Evolutionary conservation across 140 eudicot genomes (phyloP), one percentile per base, ranked within the genome.

Genomic region (Stevia rebaudiana): DNA sequence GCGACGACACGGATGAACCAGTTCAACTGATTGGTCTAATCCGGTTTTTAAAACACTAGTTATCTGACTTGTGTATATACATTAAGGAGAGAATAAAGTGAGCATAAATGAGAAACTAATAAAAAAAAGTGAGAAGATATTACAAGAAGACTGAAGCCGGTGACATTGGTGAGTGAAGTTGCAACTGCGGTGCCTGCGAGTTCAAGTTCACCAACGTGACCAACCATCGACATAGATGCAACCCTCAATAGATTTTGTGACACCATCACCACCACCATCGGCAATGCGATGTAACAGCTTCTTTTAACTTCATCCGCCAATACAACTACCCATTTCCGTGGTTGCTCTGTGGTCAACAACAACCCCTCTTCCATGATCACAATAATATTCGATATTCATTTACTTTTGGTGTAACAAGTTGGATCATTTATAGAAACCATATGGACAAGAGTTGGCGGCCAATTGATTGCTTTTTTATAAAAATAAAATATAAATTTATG

Each of bases 81-180:
- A n/a, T n/a, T n/a, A n/a, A n/a, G n/a, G n/a, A n/a, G n/a, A n/a
- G n/a, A n/a, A n/a, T n/a, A n/a, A n/a, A n/a, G n/a, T n/a, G n/a
- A n/a, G n/a, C n/a, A n/a, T n/a, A n/a, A n/a, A n/a, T n/a, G n/a
- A n/a, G n/a, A 28, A 28, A 5, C 3, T 21, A 24, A 16, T 37
- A 19, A 9, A 5, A 35, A 25, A 63, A 63, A 44, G 44, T 6
- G 37, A 33, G 41, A 39, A 28, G 44, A 30, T 7, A 33, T 63
- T 80, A 86, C 86, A 3, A 86, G 80, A 13, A 86, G 69, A 50
- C 95, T 86, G 74, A 74, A 86, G 64, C 95, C 95, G 0, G 86
- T 77, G 58, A 82, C 95, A 44, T 78, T 86, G 13, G 84, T 63
- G 37, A 85, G 68, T 17, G 86, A 76, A 22, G 78, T 81, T 43